Base-by-base conservation (phyloP, 495 filamentous ascomycete species). In the Penicillium atrosanguineum region DNA sequence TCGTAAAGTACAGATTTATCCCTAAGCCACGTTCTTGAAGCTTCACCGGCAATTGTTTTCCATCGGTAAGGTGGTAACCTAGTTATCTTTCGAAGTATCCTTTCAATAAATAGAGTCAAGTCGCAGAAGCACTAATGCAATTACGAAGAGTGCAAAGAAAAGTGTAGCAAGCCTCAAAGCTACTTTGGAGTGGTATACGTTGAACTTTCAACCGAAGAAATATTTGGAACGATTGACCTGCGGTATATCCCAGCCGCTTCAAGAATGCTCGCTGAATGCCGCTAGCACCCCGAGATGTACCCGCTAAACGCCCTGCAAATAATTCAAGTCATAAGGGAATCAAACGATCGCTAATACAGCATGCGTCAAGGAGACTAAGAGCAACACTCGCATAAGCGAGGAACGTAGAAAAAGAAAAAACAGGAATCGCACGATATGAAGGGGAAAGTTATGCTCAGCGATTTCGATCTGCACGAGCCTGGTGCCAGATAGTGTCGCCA, bases 401-500 rank as follows among this genome's bases (percentile, higher is more conserved):
- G 60, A 41, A 56, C 40, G 28, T 15, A 44, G 19, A 51, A 16
- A 52, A 39, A 54, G 50, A 49, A 49, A 55, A 58, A 50, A 43
- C 37, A 52, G 55, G 46, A 37, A 44, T 46, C 46, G 55, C 40
- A 59, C 45, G 55, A 21, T 39, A 36, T 0, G 5, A 18, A 50
- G 46, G 16, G 40, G 37, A 18, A 34, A 20, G 16, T 14, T 2
- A 8, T 34, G 31, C 9, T 71, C 63, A 81, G 61, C 72, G 60
- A 48, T 72, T 74, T 36, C 74, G 69, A 46, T 81, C 74, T 15
- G 65, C 60, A 56, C 68, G 69, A 49, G 67, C 64, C 53, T 77
- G 77, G 50, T 78, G 75, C 73, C 78, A 78, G 34, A 76, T 75
- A 8, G 70, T 74, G 48, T 81, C 78, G 8, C 79, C 79, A 44